phyloP scores from a whole-genome alignment of 2,329 filamentous ascomycete genomes.

The Neoarthrinium moseri region DNA sequence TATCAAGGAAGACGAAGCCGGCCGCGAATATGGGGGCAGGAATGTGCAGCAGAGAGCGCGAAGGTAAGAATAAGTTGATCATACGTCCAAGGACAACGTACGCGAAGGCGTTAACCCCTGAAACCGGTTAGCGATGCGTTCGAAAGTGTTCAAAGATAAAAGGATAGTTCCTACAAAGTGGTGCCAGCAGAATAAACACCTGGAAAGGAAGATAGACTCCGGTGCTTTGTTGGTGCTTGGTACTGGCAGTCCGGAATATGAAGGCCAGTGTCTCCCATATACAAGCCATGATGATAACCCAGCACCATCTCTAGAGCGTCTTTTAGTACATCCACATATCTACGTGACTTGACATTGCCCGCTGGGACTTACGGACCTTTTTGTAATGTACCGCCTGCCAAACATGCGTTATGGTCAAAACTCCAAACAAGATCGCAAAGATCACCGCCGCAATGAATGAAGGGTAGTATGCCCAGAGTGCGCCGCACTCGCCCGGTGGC shows the following conservation, averaged over 20 bases:
- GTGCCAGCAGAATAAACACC: slow-evolving; percentile 28
- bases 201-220: slow-evolving; percentile 22
- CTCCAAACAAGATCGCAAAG: slow-evolving; percentile 26
- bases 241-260: slow-evolving; percentile 24
- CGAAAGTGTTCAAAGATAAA: neutral
- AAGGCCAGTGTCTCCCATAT: slow-evolving; percentile 29
- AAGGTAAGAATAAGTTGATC: slow-evolving; percentile 39
- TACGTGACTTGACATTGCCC: neutral
- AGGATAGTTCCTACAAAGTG: slow-evolving; percentile 24
- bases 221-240: slow-evolving; percentile 23
- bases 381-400: slow-evolving; percentile 21
- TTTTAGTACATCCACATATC: neutral
- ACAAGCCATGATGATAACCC: slow-evolving; percentile 35
- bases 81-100: slow-evolving; percentile 46
- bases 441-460: slow-evolving; percentile 27
- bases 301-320: slow-evolving; percentile 26
- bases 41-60: slow-evolving; percentile 33
- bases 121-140: neutral
- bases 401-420: slow-evolving; percentile 15
- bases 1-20: slow-evolving; percentile 39
- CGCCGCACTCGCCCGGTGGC: slow-evolving; percentile 26
- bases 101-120: slow-evolving; percentile 44
- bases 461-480: slow-evolving; percentile 32
- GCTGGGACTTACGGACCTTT: slow-evolving; percentile 17
- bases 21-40: slow-evolving; percentile 33